Conservation (phyloP, 495 filamentous ascomycete species). For the Daldinia childiae region DNA sequence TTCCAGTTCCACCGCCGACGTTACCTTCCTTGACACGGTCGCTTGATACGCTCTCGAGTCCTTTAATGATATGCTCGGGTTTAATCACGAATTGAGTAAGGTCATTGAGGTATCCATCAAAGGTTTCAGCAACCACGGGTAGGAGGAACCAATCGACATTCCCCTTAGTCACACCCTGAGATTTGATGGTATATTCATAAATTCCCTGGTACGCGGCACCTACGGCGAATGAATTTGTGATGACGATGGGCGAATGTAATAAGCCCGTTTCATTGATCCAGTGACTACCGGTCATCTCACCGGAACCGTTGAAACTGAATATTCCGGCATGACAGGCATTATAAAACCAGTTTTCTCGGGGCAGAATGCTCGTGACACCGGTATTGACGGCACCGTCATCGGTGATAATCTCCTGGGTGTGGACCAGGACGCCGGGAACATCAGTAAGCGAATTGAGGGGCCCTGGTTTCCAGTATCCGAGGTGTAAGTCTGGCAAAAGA, state of each 20-base stretch:
- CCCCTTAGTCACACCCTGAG: conserved; percentile 47
- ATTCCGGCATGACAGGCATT: conserved; percentile 59
- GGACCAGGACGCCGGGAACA: conserved; percentile 58
- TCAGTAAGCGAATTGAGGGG: conserved; percentile 62
- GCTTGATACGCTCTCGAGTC: conserved; percentile 52
- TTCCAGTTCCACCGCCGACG: conserved; percentile 63
- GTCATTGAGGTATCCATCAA: conserved; percentile 61
- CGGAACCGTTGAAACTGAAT: conserved; percentile 64
- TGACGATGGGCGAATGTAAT: conserved; percentile 58
- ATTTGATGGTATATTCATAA: conserved; percentile 57
- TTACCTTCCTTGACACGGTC: conserved; percentile 60
- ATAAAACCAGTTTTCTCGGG: conserved; percentile 58
- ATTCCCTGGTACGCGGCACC: conserved; percentile 59
- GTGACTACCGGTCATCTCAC: conserved; percentile 63
- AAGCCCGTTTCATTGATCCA: conserved; percentile 64
- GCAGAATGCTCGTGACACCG: conserved; percentile 62
- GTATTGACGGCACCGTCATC: conserved; percentile 54
- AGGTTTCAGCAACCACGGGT: conserved; percentile 64
- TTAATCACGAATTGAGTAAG: conserved; percentile 53
- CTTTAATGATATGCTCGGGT: conserved; percentile 54
- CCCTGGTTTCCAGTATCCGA: conserved; percentile 53
- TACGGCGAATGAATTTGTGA: conserved; percentile 62
- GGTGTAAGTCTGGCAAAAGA: conserved; percentile 52
- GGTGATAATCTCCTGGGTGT: conserved; percentile 56
- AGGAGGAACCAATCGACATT: conserved; percentile 58